A percentile compares a stretch with the other conserved stretches of the same genome.
Conservation (phyloP, 1,139 yeast species). For the Blastobotrys elegans region DNA sequence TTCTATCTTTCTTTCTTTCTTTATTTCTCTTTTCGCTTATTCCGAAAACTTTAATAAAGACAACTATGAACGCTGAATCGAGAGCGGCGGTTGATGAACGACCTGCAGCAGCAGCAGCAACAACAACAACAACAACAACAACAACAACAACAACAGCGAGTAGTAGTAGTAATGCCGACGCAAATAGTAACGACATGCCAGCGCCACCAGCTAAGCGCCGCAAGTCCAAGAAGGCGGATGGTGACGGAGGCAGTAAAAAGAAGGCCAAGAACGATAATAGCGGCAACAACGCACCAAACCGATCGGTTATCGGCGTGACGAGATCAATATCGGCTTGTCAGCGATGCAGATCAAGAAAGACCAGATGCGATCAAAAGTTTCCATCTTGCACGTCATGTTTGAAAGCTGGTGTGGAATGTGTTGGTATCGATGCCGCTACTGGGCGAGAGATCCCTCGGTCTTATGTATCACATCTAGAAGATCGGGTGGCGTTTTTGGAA, state of each 20-base stretch:
- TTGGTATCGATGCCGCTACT: slow-evolving; percentile 81
- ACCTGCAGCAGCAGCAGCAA: not conserved
- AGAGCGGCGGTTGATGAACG: not conserved
- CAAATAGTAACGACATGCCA: slow-evolving; percentile 4
- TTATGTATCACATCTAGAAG: slow-evolving; percentile 70
- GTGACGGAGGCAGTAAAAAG: too few species aligned
- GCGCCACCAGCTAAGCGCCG: slow-evolving; percentile 8
- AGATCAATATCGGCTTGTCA: slow-evolving; percentile 68
- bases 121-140: not conserved
- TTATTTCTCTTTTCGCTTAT: not conserved
- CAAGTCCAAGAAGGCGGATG: not conserved
- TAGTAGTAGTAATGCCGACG: not conserved
- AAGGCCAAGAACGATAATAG: not conserved
- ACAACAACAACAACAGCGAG: not conserved
- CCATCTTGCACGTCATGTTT: slow-evolving; percentile 73
- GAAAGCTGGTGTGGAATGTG: slow-evolving; percentile 66
- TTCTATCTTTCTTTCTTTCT: not conserved
- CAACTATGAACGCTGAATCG: not conserved
- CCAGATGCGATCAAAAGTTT: slow-evolving; percentile 77
- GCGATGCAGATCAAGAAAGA: slow-evolving; percentile 72
- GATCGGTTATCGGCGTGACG: slow-evolving; percentile 20
- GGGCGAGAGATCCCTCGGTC: slow-evolving; percentile 83
- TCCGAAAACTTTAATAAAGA: not conserved
- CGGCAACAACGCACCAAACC: not conserved
- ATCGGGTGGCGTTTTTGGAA: slow-evolving; percentile 54